phyloP scores from a whole-genome alignment of 164 flowering plant species.

The Paratinospora sagittata region DNA sequence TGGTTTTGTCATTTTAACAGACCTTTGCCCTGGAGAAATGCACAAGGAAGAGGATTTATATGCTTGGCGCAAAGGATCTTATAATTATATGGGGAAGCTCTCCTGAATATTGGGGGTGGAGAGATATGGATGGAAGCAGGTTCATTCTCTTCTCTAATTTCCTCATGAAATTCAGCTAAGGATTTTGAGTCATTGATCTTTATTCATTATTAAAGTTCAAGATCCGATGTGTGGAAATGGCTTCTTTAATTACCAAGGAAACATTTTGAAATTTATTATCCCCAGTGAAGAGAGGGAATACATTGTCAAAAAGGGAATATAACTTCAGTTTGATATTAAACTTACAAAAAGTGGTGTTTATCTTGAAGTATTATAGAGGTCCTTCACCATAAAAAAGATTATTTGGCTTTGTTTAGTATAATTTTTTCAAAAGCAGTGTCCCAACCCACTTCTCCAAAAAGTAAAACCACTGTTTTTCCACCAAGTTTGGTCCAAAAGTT shows the following conservation, averaged over 20 bases:
- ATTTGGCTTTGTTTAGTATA: too few species aligned
- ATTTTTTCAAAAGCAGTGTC: too few species aligned
- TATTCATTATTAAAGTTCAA: not conserved
- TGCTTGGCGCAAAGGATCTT: slow-evolving; percentile 49
- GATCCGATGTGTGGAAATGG: not conserved
- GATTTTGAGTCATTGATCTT: too few species aligned
- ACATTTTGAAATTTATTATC: too few species aligned
- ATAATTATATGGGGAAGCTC: slow-evolving; percentile 39
- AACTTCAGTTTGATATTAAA: not conserved
- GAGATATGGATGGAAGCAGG: slow-evolving; percentile 31
- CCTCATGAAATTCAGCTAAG: not conserved
- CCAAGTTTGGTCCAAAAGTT: too few species aligned
- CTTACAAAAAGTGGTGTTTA: not conserved
- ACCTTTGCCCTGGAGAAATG: slow-evolving; percentile 45
- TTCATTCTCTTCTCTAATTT: slow-evolving; percentile 3
- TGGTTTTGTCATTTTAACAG: slow-evolving; percentile 18
- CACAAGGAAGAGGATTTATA: slow-evolving; percentile 56
- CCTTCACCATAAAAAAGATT: not conserved
- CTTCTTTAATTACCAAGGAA: too few species aligned
- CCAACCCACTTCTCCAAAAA: too few species aligned
- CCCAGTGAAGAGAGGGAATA: too few species aligned
- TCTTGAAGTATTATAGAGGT: not conserved
- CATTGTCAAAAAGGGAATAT: not conserved
- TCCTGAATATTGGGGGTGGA: slow-evolving; percentile 44
- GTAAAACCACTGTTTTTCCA: too few species aligned